Evolutionary conservation across 2,329 filamentous ascomycete species (phyloP).

Genomic region (Fusarium algeriense): DNA sequence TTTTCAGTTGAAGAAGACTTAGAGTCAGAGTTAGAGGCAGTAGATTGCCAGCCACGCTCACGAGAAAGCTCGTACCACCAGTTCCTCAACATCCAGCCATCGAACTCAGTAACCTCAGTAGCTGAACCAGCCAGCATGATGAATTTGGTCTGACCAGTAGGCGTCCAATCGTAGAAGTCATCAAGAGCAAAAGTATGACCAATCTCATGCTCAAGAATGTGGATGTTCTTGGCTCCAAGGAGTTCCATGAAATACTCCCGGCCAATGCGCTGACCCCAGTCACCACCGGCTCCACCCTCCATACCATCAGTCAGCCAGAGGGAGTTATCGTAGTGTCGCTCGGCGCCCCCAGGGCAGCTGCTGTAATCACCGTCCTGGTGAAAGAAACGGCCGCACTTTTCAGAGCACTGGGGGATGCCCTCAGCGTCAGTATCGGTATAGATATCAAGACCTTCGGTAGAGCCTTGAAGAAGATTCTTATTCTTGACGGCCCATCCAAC

Average conservation of each 20-base stretch:
- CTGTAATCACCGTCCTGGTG: constrained; percentile 58
- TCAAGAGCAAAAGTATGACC: constrained; percentile 60
- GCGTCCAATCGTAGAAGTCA: constrained; percentile 59
- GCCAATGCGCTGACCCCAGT: constrained; percentile 61
- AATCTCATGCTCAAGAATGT: constrained; percentile 62
- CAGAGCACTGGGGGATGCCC: constrained; percentile 57
- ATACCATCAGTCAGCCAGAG: constrained; percentile 63
- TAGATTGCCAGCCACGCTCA: constrained; percentile 46
- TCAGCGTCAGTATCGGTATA: constrained; percentile 57
- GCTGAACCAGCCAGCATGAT: constrained; percentile 61
- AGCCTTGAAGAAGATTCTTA: constrained; percentile 54
- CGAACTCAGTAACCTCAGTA: constrained; percentile 59
- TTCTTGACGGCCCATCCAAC: constrained; percentile 59
- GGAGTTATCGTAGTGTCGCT: constrained; percentile 58
- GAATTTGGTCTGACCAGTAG: constrained; percentile 56
- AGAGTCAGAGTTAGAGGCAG: neutral
- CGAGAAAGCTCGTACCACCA: constrained; percentile 58
- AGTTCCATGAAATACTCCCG: constrained; percentile 58
- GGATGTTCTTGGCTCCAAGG: constrained; percentile 53
- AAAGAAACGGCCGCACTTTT: constrained; percentile 59
- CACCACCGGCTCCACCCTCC: constrained; percentile 58
- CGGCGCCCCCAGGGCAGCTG: constrained; percentile 51
- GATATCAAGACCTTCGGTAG: constrained; percentile 53
- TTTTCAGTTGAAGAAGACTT: neutral
- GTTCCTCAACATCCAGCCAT: constrained; percentile 62